Percentiles rank a stretch among this genome's conserved stretches.
phyloP scores from a whole-genome alignment of 805 yeast genomes.

The Brettanomyces bruxellensis region DNA sequence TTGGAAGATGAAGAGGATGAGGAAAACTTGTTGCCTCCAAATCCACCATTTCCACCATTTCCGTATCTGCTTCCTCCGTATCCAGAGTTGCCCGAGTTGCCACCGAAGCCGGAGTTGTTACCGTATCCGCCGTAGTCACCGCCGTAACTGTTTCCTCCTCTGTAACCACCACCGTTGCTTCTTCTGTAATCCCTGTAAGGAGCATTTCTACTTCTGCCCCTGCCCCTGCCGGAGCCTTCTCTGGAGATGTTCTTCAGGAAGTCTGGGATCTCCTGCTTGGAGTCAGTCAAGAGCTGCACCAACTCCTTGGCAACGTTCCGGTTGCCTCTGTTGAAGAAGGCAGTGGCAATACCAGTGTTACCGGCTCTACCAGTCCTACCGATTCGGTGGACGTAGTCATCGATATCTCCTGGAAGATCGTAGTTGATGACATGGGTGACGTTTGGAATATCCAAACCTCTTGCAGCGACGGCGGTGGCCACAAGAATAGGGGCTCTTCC shows the following conservation, averaged over 20 bases:
- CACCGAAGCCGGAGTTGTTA: constrained; percentile 13
- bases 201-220: constrained; percentile 46
- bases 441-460: constrained; percentile 99
- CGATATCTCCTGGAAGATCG: constrained; percentile 94
- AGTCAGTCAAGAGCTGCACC: constrained; percentile 81
- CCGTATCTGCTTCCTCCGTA: constrained; percentile 15
- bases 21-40: constrained; percentile 9
- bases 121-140: constrained; percentile 27
- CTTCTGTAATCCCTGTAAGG: constrained; percentile 42
- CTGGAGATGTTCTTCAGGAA: constrained; percentile 75
- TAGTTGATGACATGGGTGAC: constrained; percentile 96
- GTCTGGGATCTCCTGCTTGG: constrained; percentile 95
- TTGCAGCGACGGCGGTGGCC: constrained; percentile 99
- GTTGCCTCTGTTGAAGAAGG: constrained; percentile 96
- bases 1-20: constrained; percentile 7
- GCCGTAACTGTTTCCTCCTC: constrained; percentile 12
- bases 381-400: constrained; percentile 98
- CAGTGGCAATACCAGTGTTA: constrained; percentile 96
- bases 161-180: constrained; percentile 14
- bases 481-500: constrained; percentile 92
- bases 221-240: constrained; percentile 54
- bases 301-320: constrained; percentile 81
- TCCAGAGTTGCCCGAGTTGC: constrained; percentile 20
- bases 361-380: constrained; percentile 99
- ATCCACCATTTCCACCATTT: constrained; percentile 13